phyloP scores from a whole-genome alignment of 352 stramenopile genomes.

The Phytophthora pini region DNA sequence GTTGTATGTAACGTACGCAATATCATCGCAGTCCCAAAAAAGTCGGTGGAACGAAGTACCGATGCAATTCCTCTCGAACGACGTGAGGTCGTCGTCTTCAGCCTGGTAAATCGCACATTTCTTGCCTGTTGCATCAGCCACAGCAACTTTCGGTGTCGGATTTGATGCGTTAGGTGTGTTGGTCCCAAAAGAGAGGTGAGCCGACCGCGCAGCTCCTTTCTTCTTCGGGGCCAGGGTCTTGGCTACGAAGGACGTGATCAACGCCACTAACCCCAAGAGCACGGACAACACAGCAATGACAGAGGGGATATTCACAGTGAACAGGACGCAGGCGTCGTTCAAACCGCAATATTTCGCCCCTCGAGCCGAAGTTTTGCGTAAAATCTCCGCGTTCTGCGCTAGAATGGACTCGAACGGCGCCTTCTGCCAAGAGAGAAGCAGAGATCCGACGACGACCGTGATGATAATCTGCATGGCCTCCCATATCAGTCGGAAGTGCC shows the following conservation, averaged over 20 bases:
- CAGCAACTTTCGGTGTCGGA: neutral
- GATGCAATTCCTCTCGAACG: slow-evolving; percentile 17
- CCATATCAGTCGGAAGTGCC: slow-evolving; percentile 28
- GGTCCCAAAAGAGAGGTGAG: neutral
- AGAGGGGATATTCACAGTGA: slow-evolving; percentile 21
- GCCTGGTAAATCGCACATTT: neutral
- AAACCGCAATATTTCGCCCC: slow-evolving; percentile 25
- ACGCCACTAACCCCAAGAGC: slow-evolving; percentile 2
- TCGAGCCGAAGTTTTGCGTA: slow-evolving; percentile 19
- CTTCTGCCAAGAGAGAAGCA: slow-evolving; percentile 9
- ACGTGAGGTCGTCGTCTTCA: slow-evolving; percentile 7
- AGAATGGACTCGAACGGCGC: slow-evolving; percentile 19
- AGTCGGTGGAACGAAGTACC: slow-evolving; percentile 9
- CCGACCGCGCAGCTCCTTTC: neutral
- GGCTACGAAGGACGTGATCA: slow-evolving; percentile 2
- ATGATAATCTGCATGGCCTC: slow-evolving; percentile 23
- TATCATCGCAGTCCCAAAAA: slow-evolving; percentile 13
- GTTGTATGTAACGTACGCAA: slow-evolving; percentile 11
- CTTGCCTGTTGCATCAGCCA: neutral
- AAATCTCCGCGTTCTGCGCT: slow-evolving; percentile 20
- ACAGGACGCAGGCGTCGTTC: slow-evolving; percentile 33
- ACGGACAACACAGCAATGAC: slow-evolving; percentile 10
- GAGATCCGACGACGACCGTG: neutral
- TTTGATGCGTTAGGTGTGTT: neutral
- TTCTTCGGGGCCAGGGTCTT: neutral